Percentiles rank a stretch among this genome's conserved stretches.
These are phyloP conservation scores for Phoenix dactylifera DNA, from an alignment of 176 grass and related monocot species.

Conservation along the genomic window DNA sequence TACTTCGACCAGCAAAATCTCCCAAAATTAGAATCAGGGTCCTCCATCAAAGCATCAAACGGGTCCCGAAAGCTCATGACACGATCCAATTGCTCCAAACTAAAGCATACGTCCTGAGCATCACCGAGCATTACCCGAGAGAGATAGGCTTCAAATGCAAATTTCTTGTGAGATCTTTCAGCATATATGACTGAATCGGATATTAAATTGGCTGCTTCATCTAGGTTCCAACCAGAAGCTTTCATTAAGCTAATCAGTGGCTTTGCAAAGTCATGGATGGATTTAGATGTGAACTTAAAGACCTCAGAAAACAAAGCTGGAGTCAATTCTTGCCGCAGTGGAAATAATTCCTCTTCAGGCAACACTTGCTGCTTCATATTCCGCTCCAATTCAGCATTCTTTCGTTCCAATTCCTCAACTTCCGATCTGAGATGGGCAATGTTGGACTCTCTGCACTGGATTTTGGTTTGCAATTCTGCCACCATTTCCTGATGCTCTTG, in stretches of 20 bases:
- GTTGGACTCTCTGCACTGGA: slow-evolving; percentile 59
- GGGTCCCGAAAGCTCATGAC: slow-evolving; percentile 51
- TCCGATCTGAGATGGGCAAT: slow-evolving; percentile 38
- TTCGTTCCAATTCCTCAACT: slow-evolving; percentile 35
- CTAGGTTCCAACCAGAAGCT: slow-evolving; percentile 53
- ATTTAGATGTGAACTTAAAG: slow-evolving; percentile 32
- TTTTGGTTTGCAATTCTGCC: slow-evolving; percentile 43
- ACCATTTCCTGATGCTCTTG: slow-evolving; percentile 40
- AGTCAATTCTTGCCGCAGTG: slow-evolving; percentile 16
- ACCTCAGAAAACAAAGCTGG: slow-evolving; percentile 37
- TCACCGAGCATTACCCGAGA: slow-evolving; percentile 41
- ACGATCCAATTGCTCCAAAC: slow-evolving; percentile 34
- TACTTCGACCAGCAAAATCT: slow-evolving; percentile 70
- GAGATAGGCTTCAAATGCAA: slow-evolving; percentile 57
- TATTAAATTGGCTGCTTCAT: slow-evolving; percentile 15
- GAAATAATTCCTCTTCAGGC: slow-evolving; percentile 9
- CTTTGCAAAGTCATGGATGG: slow-evolving; percentile 63
- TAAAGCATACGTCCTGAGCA: slow-evolving; percentile 16
- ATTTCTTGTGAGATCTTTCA: slow-evolving; percentile 55
- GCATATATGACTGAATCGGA: slow-evolving; percentile 29
- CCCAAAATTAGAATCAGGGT: slow-evolving; percentile 55
- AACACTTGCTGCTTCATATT: slow-evolving; percentile 12
- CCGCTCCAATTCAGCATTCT: slow-evolving; percentile 33
- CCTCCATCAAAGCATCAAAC: slow-evolving; percentile 50
- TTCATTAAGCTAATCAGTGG: slow-evolving; percentile 40